Percentiles rank a stretch among this genome's conserved stretches.
Evolutionary conservation across 1,139 yeast species (phyloP).

Genomic region (Sugiyamaella xylanicola): DNA sequence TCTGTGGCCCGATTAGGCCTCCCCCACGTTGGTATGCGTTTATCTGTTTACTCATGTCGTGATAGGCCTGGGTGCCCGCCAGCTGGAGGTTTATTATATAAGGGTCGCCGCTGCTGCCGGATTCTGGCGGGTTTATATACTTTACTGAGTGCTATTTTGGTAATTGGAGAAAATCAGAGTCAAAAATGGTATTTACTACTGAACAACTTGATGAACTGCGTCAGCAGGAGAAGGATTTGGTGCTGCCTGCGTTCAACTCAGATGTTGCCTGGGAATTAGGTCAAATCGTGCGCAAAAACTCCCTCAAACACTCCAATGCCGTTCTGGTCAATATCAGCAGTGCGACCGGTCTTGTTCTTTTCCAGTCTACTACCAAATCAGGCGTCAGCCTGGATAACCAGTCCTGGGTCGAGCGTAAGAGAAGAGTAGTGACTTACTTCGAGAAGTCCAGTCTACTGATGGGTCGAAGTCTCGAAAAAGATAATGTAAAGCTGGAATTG

Average conservation of each 20-base stretch:
- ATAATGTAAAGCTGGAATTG: slow-evolving; percentile 39
- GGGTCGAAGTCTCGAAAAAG: slow-evolving; percentile 50
- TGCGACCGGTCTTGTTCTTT: slow-evolving; percentile 54
- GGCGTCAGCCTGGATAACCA: slow-evolving; percentile 58
- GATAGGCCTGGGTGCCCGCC: too few species aligned
- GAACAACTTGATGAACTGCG: slow-evolving; percentile 32
- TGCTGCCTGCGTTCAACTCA: slow-evolving; percentile 39
- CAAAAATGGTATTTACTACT: slow-evolving; percentile 6
- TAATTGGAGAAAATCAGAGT: too few species aligned
- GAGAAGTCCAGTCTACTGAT: slow-evolving; percentile 57
- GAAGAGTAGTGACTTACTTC: slow-evolving; percentile 54
- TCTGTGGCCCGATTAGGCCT: not conserved
- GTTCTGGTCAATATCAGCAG: slow-evolving; percentile 57
- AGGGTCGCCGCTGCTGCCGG: too few species aligned
- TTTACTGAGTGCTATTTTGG: too few species aligned
- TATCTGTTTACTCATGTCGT: not conserved
- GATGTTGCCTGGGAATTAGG: slow-evolving; percentile 43
- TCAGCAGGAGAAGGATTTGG: slow-evolving; percentile 37
- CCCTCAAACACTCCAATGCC: slow-evolving; percentile 37
- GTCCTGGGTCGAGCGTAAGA: slow-evolving; percentile 59
- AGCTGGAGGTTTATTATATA: not conserved
- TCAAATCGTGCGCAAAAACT: slow-evolving; percentile 34
- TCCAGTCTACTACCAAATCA: slow-evolving; percentile 52
- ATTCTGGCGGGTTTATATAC: not conserved
- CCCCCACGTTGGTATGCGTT: not conserved